Evolutionary conservation across 2,329 filamentous ascomycete genomes (phyloP).

Genomic region (Colletotrichum horii): DNA sequence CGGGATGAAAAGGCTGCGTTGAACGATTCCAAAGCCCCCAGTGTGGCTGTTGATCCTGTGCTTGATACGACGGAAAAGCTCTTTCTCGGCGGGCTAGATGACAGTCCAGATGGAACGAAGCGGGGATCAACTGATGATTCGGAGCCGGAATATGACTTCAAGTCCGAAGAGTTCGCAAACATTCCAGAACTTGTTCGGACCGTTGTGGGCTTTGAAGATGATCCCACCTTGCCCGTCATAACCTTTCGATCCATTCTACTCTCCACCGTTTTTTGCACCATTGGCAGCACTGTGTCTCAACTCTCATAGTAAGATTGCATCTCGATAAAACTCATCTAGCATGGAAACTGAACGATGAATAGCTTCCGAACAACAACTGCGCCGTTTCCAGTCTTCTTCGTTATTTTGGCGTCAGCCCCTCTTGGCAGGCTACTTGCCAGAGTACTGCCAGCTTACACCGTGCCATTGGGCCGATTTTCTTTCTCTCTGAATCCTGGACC

Average conservation of each 20-base stretch:
- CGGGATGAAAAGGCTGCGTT: background rate
- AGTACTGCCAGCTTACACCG: constrained; percentile 48
- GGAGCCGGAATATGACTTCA: constrained; percentile 14
- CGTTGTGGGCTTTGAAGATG: constrained; percentile 62
- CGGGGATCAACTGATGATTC: background rate
- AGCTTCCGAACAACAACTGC: constrained; percentile 62
- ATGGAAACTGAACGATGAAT: constrained; percentile 47
- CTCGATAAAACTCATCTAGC: background rate
- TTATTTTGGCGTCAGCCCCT: constrained; percentile 63
- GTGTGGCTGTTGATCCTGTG: background rate
- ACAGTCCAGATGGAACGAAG: background rate
- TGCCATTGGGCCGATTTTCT: constrained; percentile 52
- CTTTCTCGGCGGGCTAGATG: background rate
- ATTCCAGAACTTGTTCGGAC: constrained; percentile 47
- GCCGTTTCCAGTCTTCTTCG: constrained; percentile 66
- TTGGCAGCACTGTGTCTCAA: constrained; percentile 7
- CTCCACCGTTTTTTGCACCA: constrained; percentile 30
- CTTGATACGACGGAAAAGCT: constrained; percentile 6
- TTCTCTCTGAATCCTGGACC: constrained; percentile 63
- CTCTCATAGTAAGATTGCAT: constrained; percentile 1
- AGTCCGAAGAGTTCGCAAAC: constrained; percentile 14
- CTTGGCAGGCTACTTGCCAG: constrained; percentile 57
- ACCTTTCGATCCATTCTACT: constrained; percentile 68
- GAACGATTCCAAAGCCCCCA: background rate
- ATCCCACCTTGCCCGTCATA: constrained; percentile 58